phyloP scores from a whole-genome alignment of 2,329 filamentous ascomycete species.

The Hypoxylon rubiginosum region DNA sequence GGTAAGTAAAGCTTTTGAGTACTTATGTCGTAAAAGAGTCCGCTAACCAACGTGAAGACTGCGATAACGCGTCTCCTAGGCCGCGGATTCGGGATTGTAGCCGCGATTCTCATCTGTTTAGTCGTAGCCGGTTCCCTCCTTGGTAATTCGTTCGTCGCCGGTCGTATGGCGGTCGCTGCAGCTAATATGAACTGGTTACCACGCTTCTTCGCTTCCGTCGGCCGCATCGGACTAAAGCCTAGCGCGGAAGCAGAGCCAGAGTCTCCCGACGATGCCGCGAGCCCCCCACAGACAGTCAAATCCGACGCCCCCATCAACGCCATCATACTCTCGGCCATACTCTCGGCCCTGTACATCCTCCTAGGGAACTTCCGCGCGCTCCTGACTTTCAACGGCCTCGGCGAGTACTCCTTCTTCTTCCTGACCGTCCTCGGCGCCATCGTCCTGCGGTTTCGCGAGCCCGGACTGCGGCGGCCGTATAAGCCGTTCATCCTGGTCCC shows the following conservation, averaged over 20 bases:
- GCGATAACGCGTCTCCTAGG: constrained; percentile 69
- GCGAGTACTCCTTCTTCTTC: constrained; percentile 75
- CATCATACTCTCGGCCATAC: constrained; percentile 61
- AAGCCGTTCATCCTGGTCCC: constrained; percentile 66
- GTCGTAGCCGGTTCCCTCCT: constrained; percentile 73
- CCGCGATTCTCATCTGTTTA: constrained; percentile 69
- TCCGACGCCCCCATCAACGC: constrained; percentile 69
- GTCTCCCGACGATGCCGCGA: constrained; percentile 6
- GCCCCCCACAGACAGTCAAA: constrained; percentile 26
- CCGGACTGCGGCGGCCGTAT: constrained; percentile 67
- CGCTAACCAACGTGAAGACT: constrained; percentile 56
- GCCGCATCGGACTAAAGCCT: constrained; percentile 55
- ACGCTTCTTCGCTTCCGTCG: constrained; percentile 59
- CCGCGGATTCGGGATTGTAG: constrained; percentile 63
- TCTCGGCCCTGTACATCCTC: constrained; percentile 70
- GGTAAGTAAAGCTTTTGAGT: constrained; percentile 55
- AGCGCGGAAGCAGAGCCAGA: constrained; percentile 19
- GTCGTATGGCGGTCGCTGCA: constrained; percentile 72
- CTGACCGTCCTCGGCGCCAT: constrained; percentile 71
- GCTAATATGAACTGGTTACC: constrained; percentile 67
- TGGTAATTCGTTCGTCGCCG: constrained; percentile 73
- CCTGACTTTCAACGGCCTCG: constrained; percentile 70
- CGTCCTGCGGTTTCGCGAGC: constrained; percentile 69
- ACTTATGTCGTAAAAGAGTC: constrained; percentile 29
- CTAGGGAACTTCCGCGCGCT: constrained; percentile 72